Conservation (phyloP, 2,329 filamentous ascomycete species). For the Trichoderma aggressivum region DNA sequence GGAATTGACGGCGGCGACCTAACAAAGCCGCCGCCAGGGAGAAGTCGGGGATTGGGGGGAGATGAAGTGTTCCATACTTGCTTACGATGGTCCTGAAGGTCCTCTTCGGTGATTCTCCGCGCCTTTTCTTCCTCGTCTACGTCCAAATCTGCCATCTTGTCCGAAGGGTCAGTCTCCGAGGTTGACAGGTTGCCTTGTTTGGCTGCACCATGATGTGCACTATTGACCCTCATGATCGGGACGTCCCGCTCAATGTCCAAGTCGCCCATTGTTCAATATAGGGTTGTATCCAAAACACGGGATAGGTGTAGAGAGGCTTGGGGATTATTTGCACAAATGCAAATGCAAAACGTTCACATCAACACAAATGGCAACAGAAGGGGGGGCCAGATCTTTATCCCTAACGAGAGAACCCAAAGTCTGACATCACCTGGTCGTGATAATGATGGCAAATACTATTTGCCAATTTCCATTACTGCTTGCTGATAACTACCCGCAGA, state of each 20-base stretch:
- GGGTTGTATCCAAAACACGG: neutral
- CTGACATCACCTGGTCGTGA: neutral
- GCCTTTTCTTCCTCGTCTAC: neutral
- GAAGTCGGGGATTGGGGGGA: neutral
- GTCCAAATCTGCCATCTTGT: neutral
- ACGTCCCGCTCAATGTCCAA: neutral
- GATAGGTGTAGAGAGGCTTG: neutral
- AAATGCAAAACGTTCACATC: neutral
- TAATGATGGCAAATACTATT: neutral
- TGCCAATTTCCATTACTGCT: neutral
- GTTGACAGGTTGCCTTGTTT: neutral
- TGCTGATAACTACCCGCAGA: constrained; percentile 1
- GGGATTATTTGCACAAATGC: neutral
- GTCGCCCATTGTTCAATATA: neutral
- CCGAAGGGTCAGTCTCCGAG: neutral
- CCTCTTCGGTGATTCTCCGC: neutral
- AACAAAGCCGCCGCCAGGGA: neutral
- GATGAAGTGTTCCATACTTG: neutral
- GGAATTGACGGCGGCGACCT: neutral
- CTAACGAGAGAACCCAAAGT: neutral
- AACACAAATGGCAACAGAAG: no score
- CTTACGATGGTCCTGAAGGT: neutral
- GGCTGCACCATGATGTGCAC: neutral
- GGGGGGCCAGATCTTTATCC: neutral
- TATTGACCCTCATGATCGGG: neutral